Percentiles rank a stretch among this genome's conserved stretches.
phyloP scores from a whole-genome alignment of 306 rosid species.

The Medicago truncatula region MtrunA17r5.0-ANR NC_053044.1:45030001-45030500 shows the following conservation, averaged over 20 bases:
- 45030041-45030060: background rate
- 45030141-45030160: background rate
- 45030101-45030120: constrained; percentile 69
- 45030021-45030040: background rate
- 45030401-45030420: constrained; percentile 54
- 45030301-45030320: background rate
- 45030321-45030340: background rate
- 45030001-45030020: background rate
- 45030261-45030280: constrained; percentile 25
- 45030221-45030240: too few relatives aligned
- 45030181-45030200: background rate
- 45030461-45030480: background rate
- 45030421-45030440: constrained; percentile 53
- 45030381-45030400: background rate
- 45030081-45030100: constrained; percentile 47
- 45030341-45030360: background rate
- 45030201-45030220: background rate
- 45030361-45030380: background rate
- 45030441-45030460: constrained; percentile 41
- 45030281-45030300: constrained; percentile 36
- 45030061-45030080: constrained; percentile 48
- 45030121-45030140: constrained; percentile 69
- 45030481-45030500: background rate
- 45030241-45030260: too few relatives aligned
- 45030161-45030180: constrained; percentile 17